phyloP scores from a whole-genome alignment of 2,329 filamentous ascomycete genomes.

The Fusarium clavum region DNA sequence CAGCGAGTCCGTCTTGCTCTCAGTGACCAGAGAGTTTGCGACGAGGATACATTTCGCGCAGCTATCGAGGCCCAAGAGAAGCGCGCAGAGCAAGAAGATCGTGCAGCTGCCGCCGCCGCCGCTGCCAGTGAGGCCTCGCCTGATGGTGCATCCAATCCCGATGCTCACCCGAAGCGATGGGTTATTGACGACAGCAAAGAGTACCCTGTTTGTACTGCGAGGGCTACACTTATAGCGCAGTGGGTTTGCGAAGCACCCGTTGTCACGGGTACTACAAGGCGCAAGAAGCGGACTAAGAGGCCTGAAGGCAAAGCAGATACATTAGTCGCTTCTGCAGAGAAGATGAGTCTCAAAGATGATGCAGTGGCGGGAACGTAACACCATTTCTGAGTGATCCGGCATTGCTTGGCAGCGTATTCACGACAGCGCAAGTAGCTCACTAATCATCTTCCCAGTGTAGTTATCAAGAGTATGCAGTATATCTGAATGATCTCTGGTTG shows the following conservation, averaged over 20 bases:
- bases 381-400: not conserved
- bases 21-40: constrained; percentile 74
- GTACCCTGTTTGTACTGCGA: constrained; percentile 75
- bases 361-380: not conserved
- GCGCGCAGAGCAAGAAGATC: constrained; percentile 60
- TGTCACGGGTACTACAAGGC: constrained; percentile 52
- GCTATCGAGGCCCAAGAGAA: constrained; percentile 71
- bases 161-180: constrained; percentile 63
- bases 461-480: not conserved
- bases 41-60: constrained; percentile 73
- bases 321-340: constrained; percentile 22
- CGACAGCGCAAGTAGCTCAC: not conserved
- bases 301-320: constrained; percentile 7
- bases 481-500: not conserved
- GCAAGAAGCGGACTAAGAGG: constrained; percentile 53
- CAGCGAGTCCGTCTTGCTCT: constrained; percentile 76
- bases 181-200: constrained; percentile 74
- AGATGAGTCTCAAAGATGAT: constrained; percentile 18
- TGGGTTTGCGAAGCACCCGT: constrained; percentile 74
- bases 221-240: constrained; percentile 73
- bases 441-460: not conserved
- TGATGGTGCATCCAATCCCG: not conserved
- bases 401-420: not conserved
- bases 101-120: constrained; percentile 4
- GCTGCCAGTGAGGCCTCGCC: not conserved